Conservation (phyloP, 108 stramenopile species). For the Parmales sp. region DNA sequence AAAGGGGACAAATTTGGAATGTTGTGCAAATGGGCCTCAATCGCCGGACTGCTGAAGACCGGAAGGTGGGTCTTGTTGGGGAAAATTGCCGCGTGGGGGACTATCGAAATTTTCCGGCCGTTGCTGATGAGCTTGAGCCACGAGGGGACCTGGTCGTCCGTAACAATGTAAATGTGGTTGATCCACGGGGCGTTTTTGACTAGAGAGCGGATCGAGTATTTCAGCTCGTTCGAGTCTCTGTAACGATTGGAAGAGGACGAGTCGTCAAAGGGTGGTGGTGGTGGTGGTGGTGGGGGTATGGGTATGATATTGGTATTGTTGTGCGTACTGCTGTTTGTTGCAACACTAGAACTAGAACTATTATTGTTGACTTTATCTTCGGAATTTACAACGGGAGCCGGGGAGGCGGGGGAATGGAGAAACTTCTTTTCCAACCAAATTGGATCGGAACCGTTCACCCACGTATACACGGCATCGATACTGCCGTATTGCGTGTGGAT, state of each 20-base stretch:
- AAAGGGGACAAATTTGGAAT: slow-evolving; percentile 25
- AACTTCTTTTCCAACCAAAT: slow-evolving; percentile 29
- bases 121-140: slow-evolving; percentile 25
- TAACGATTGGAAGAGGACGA: slow-evolving; percentile 22
- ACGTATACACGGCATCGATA: slow-evolving; percentile 50
- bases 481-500: too few species aligned
- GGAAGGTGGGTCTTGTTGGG: slow-evolving; percentile 15
- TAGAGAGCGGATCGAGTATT: slow-evolving; percentile 41
- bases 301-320: neutral
- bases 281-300: neutral
- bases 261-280: neutral
- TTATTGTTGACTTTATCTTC: neutral
- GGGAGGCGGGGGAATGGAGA: neutral
- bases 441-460: slow-evolving; percentile 54
- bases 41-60: slow-evolving; percentile 33
- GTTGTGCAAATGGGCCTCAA: slow-evolving; percentile 32
- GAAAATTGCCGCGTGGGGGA: slow-evolving; percentile 35
- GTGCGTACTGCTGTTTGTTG: neutral
- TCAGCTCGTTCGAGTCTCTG: slow-evolving; percentile 36
- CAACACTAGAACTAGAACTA: neutral
- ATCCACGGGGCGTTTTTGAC: slow-evolving; percentile 48
- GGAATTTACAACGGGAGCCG: neutral
- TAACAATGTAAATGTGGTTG: slow-evolving; percentile 38
- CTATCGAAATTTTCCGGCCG: slow-evolving; percentile 14
- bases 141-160: slow-evolving; percentile 35